Conservation (phyloP, 2,329 filamentous ascomycete genomes). For the Sclerotiophoma versabilis region DNA sequence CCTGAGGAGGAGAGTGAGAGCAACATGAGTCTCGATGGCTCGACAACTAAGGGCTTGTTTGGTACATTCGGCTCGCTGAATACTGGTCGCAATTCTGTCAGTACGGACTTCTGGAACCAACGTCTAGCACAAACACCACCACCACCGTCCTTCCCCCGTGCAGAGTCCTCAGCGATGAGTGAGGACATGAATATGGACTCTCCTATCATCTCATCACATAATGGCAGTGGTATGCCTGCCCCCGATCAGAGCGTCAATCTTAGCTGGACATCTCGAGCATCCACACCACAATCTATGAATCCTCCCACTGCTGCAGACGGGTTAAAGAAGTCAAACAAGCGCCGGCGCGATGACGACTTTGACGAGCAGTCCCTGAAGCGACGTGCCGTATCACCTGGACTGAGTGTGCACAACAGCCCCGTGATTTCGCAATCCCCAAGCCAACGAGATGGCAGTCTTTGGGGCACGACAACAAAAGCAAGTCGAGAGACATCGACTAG, state of each 20-base stretch:
- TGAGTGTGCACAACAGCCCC: constrained; percentile 90
- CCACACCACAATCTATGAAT: constrained; percentile 47
- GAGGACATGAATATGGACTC: constrained; percentile 79
- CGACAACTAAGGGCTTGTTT: constrained; percentile 56
- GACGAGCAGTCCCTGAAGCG: constrained; percentile 89
- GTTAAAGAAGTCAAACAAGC: constrained; percentile 63
- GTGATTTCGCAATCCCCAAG: constrained; percentile 81
- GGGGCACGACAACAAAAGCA: constrained; percentile 73
- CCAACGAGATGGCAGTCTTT: constrained; percentile 72
- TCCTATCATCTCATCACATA: constrained; percentile 52
- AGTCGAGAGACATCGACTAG: constrained; percentile 63
- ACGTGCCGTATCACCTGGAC: constrained; percentile 86
- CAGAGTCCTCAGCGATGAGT: constrained; percentile 61
- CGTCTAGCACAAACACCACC: constrained; percentile 64
- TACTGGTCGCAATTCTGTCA: constrained; percentile 75
- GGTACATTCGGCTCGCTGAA: constrained; percentile 80
- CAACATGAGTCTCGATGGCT: constrained; percentile 62
- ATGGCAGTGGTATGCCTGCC: constrained; percentile 22
- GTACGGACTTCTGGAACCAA: constrained; percentile 78
- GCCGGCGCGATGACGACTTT: constrained; percentile 89
- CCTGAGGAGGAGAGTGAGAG: constrained; percentile 66
- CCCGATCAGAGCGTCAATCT: constrained; percentile 30
- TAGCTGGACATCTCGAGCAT: constrained; percentile 43
- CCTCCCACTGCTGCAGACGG: constrained; percentile 51
- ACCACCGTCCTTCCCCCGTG: constrained; percentile 64